These are phyloP conservation scores for Casuarina glauca DNA, from an alignment of 306 rosid species.

Conservation along the genomic window DNA sequence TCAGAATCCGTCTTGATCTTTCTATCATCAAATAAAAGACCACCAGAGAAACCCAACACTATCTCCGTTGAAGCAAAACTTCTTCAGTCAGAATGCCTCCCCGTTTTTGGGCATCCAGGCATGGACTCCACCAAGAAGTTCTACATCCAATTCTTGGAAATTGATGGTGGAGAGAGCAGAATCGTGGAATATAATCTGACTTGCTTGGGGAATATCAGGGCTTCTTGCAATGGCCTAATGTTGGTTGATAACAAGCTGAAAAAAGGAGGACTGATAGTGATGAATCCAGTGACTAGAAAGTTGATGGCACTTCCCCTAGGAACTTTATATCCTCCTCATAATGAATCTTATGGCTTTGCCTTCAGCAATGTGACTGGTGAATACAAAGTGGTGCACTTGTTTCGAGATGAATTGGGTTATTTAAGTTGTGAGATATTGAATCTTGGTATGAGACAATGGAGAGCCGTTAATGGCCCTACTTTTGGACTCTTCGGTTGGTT, in stretches of 20 bases:
- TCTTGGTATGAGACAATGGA: slow-evolving; percentile 36
- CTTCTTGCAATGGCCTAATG: slow-evolving; percentile 51
- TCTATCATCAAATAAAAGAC: slow-evolving; percentile 9
- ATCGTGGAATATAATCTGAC: slow-evolving; percentile 37
- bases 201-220: slow-evolving; percentile 41
- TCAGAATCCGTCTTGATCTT: slow-evolving; percentile 52
- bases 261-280: slow-evolving; percentile 41
- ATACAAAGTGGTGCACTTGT: slow-evolving; percentile 56
- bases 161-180: slow-evolving; percentile 23
- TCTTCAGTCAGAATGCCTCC: slow-evolving; percentile 23
- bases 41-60: slow-evolving; percentile 18
- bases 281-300: slow-evolving; percentile 58
- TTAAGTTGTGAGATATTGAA: slow-evolving; percentile 42
- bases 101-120: slow-evolving; percentile 25
- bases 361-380: slow-evolving; percentile 21
- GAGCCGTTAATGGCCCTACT: slow-evolving; percentile 48
- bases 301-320: slow-evolving; percentile 43
- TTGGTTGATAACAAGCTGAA: slow-evolving; percentile 44
- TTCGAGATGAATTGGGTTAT: slow-evolving; percentile 34
- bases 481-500: slow-evolving; percentile 40
- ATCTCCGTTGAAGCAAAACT: slow-evolving; percentile 42
- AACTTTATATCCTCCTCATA: slow-evolving; percentile 27
- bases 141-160: slow-evolving; percentile 38
- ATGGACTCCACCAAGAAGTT: background rate
- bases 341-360: slow-evolving; percentile 50